These are phyloP conservation scores for Silene conica DNA, from an alignment of 148 eudicot species.

Conservation along the genomic window DNA sequence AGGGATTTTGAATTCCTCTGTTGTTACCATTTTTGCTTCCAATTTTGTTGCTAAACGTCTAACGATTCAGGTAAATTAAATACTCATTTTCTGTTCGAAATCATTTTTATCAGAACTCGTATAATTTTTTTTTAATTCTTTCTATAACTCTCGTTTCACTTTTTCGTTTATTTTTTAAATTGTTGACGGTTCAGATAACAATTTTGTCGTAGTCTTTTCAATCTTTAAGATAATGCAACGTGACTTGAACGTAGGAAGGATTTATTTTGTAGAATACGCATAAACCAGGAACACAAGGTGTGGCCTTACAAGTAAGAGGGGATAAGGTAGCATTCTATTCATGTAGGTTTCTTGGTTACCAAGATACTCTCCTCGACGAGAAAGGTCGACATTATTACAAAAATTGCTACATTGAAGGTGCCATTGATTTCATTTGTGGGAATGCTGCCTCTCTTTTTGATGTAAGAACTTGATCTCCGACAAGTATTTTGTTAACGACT, in stretches of 20 bases:
- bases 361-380: conserved; percentile 57
- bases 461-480: too few species aligned
- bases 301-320: conserved; percentile 50
- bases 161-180: too few species aligned
- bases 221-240: not conserved
- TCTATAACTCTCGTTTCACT: too few species aligned
- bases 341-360: conserved; percentile 41
- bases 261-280: conserved; percentile 35
- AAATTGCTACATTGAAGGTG: conserved; percentile 66
- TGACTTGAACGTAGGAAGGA: not conserved
- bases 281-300: conserved; percentile 37
- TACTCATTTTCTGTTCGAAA: too few species aligned
- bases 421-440: conserved; percentile 56
- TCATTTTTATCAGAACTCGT: too few species aligned
- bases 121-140: too few species aligned
- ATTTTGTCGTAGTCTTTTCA: not conserved
- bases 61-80: conserved; percentile 28
- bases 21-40: conserved; percentile 38
- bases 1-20: conserved; percentile 30
- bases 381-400: conserved; percentile 48
- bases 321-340: conserved; percentile 41
- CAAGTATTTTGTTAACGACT: too few species aligned
- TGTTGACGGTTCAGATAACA: too few species aligned
- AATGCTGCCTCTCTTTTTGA: conserved; percentile 49
- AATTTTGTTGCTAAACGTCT: conserved; percentile 26